phyloP scores from a whole-genome alignment of 495 filamentous ascomycete genomes.

The Hyaloscypha finlandica region DNA sequence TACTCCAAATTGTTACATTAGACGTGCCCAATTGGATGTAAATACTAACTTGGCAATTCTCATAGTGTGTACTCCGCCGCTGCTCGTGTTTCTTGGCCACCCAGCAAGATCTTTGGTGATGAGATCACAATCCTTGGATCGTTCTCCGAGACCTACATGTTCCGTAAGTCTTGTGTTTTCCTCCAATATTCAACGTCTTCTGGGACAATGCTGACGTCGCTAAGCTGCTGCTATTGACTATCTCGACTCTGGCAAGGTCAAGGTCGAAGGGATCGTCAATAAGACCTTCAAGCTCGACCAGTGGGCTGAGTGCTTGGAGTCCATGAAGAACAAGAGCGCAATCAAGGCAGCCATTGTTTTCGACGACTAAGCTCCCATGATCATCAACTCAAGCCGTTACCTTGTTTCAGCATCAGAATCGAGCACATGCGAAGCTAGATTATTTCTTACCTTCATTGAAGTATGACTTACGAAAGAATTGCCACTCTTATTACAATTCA shows the following conservation, averaged over 20 bases:
- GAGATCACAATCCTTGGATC: constrained; percentile 72
- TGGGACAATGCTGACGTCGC: constrained; percentile 10
- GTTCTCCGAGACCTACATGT: constrained; percentile 73
- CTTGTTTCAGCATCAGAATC: background rate
- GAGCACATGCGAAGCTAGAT: background rate
- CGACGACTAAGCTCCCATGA: constrained; percentile 34
- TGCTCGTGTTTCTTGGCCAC: constrained; percentile 63
- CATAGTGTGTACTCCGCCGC: constrained; percentile 61
- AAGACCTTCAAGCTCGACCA: constrained; percentile 55
- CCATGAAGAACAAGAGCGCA: constrained; percentile 64
- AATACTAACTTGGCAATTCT: constrained; percentile 12
- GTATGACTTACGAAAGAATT: background rate
- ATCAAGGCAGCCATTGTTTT: constrained; percentile 75
- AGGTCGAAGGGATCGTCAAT: constrained; percentile 56
- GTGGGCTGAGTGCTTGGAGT: constrained; percentile 54
- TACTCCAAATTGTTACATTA: background rate
- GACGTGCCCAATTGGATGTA: background rate
- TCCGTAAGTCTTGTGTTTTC: constrained; percentile 42
- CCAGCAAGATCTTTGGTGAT: constrained; percentile 60
- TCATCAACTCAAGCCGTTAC: background rate
- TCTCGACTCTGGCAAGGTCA: constrained; percentile 66
- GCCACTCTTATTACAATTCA: background rate
- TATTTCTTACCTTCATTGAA: background rate
- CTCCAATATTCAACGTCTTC: background rate
- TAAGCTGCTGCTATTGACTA: constrained; percentile 65